Conservation (phyloP, 1,284 basidiomycete species). For the Cryptococcus depauperatus region DNA sequence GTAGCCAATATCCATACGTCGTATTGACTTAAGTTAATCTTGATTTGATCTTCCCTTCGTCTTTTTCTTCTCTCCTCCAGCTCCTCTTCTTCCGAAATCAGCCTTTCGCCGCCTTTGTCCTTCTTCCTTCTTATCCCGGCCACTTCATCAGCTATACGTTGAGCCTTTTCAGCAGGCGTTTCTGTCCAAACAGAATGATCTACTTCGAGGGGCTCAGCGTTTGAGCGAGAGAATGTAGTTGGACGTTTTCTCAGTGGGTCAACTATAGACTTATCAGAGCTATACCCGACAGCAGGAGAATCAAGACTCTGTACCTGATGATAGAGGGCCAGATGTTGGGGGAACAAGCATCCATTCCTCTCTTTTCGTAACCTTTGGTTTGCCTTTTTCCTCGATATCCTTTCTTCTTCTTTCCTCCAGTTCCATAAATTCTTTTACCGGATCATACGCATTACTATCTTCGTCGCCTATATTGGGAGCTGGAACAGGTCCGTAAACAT, state of each 20-base stretch:
- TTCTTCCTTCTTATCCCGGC: slow-evolving; percentile 69
- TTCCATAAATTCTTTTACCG: slow-evolving; percentile 69
- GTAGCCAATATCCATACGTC: slow-evolving; percentile 52
- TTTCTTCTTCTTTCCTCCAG: slow-evolving; percentile 53
- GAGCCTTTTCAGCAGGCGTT: slow-evolving; percentile 76
- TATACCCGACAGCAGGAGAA: no score
- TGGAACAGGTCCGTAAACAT: slow-evolving; percentile 24
- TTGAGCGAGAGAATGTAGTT: slow-evolving; percentile 43
- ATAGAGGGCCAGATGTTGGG: slow-evolving; percentile 65
- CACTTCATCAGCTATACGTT: slow-evolving; percentile 76
- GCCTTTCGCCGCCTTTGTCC: slow-evolving; percentile 37
- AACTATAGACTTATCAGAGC: slow-evolving; percentile 45
- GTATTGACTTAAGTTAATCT: slow-evolving; percentile 64
- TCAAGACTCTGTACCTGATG: slow-evolving; percentile 30
- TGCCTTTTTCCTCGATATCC: slow-evolving; percentile 55
- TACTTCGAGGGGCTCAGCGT: slow-evolving; percentile 42
- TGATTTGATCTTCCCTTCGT: slow-evolving; percentile 59
- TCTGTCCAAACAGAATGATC: slow-evolving; percentile 75
- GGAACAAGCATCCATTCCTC: slow-evolving; percentile 95
- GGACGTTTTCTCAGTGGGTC: slow-evolving; percentile 67
- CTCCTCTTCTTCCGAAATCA: slow-evolving; percentile 42
- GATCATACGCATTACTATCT: slow-evolving; percentile 50
- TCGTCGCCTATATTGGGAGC: slow-evolving; percentile 41
- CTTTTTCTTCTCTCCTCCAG: slow-evolving; percentile 50
- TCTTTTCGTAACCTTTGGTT: slow-evolving; percentile 65